Percentiles rank a stretch among this genome's conserved stretches.
Conservation (phyloP, 228 moss, liverwort and hornwort species). For the Sphagnum fallax region DNA sequence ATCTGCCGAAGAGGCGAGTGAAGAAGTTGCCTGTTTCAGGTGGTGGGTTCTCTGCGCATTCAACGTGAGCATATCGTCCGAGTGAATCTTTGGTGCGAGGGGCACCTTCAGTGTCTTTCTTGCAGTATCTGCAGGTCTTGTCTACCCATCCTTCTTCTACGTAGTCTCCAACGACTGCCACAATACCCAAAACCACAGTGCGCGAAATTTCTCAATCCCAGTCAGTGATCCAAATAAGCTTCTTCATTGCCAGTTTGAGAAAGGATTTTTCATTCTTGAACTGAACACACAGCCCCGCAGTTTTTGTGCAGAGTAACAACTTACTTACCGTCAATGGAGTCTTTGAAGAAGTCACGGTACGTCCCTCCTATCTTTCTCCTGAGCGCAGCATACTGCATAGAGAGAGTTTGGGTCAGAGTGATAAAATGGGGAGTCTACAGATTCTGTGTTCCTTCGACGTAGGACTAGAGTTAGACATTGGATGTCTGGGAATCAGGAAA, state of each 20-base stretch:
- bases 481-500: not conserved
- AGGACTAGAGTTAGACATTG: not conserved
- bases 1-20: slow-evolving; percentile 67
- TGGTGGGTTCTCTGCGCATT: slow-evolving; percentile 62
- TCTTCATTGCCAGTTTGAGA: too few relatives aligned
- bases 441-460: not conserved
- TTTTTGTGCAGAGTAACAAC: too few relatives aligned
- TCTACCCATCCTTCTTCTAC: slow-evolving; percentile 98
- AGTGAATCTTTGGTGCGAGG: slow-evolving; percentile 53
- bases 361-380: slow-evolving; percentile 92
- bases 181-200: not conserved
- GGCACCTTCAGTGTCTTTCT: slow-evolving; percentile 62
- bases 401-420: not conserved
- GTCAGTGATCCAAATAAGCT: too few relatives aligned
- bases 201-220: too few relatives aligned
- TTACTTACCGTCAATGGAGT: slow-evolving; percentile 62
- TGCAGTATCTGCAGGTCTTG: slow-evolving; percentile 79
- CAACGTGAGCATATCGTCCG: slow-evolving; percentile 86
- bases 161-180: slow-evolving; percentile 84
- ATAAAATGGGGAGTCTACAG: not conserved
- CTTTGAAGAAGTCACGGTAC: slow-evolving; percentile 88
- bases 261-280: too few relatives aligned
- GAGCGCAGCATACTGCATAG: slow-evolving; percentile 77
- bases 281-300: too few relatives aligned
- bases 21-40: slow-evolving; percentile 65